A percentile compares a stretch with the other conserved stretches of the same genome.
These are phyloP conservation scores for Malania oleifera DNA, from an alignment of 164 flowering plant species.

Conservation along the genomic window DNA sequence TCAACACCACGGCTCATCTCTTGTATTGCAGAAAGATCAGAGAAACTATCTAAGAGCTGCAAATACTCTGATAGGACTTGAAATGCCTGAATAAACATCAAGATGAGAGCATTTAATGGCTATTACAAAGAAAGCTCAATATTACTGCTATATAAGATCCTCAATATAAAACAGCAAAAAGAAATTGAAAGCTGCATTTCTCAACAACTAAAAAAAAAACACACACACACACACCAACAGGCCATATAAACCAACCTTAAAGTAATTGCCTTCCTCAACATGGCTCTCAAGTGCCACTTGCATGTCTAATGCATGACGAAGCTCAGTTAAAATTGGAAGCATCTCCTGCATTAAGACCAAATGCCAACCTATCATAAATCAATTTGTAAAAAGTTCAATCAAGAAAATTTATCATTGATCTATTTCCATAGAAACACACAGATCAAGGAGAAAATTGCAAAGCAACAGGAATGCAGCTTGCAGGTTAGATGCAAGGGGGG, in stretches of 20 bases:
- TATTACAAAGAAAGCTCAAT: not conserved
- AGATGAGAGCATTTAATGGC: conserved; percentile 5
- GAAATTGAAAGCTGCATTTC: not conserved
- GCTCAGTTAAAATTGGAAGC: conserved; percentile 75
- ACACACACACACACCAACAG: conserved; percentile 27
- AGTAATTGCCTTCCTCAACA: conserved; percentile 84
- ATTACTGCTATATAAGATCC: not conserved
- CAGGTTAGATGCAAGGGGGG: too few relatives aligned
- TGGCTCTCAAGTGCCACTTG: conserved; percentile 68
- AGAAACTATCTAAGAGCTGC: conserved; percentile 80
- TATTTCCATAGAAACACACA: too few relatives aligned
- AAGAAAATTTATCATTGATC: not conserved
- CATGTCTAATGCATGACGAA: conserved; percentile 75
- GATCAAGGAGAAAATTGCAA: too few relatives aligned
- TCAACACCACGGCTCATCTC: conserved; percentile 94
- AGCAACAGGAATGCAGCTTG: too few relatives aligned
- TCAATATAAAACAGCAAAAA: not conserved
- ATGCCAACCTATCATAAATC: not conserved
- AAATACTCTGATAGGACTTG: conserved; percentile 95
- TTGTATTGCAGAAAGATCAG: conserved; percentile 81
- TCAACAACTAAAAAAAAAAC: conserved; percentile 1
- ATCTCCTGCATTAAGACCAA: conserved; percentile 51
- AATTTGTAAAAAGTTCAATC: not conserved
- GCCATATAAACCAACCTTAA: conserved; percentile 53
- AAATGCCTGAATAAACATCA: conserved; percentile 63